phyloP scores from a whole-genome alignment of 306 rosid genomes.

The Fragaria ananassa region DNA sequence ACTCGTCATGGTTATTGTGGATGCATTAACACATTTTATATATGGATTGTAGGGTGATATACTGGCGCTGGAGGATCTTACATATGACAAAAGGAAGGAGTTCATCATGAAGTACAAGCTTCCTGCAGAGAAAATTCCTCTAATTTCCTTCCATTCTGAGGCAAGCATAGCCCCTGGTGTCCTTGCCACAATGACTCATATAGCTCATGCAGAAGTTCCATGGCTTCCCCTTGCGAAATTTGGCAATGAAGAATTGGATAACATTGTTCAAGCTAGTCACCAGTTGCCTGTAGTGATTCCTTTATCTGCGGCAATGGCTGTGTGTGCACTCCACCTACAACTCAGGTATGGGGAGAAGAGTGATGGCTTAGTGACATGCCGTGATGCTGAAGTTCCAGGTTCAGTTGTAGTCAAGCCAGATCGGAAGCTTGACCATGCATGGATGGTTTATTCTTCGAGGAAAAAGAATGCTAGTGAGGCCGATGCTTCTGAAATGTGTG shows the following conservation, averaged over 20 bases:
- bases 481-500: constrained; percentile 76
- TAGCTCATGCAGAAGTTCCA: constrained; percentile 78
- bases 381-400: constrained; percentile 83
- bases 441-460: constrained; percentile 79
- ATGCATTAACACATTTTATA: background rate
- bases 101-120: constrained; percentile 69
- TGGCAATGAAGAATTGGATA: constrained; percentile 26
- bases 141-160: constrained; percentile 72
- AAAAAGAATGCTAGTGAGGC: constrained; percentile 45
- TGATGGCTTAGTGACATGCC: constrained; percentile 65
- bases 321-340: constrained; percentile 64
- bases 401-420: constrained; percentile 66
- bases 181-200: constrained; percentile 74
- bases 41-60: constrained; percentile 58
- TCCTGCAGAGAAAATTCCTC: constrained; percentile 50
- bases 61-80: constrained; percentile 74
- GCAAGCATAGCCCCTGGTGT: constrained; percentile 62
- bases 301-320: constrained; percentile 71
- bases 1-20: background rate
- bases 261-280: constrained; percentile 31
- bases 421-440: constrained; percentile 78
- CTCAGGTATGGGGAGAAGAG: constrained; percentile 82
- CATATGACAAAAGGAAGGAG: constrained; percentile 71
- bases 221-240: constrained; percentile 47
- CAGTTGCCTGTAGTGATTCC: constrained; percentile 73